phyloP scores from a whole-genome alignment of 2,329 filamentous ascomycete genomes.

The Ophiostoma ips region DNA sequence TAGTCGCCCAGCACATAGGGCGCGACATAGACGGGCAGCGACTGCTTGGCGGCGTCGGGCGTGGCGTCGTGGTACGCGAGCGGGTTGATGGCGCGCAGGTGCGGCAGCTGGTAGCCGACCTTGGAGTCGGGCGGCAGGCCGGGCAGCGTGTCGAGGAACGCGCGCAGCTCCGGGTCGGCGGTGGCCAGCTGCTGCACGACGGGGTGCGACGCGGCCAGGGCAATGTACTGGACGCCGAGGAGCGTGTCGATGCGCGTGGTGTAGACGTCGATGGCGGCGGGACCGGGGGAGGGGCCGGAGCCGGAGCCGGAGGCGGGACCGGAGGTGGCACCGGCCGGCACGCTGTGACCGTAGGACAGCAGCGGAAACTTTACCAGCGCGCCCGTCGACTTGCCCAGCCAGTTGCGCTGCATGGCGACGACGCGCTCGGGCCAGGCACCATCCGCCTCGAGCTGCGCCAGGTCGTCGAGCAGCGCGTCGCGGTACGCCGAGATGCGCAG shows the following conservation, averaged over 20 bases:
- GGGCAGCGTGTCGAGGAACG: conserved; percentile 51
- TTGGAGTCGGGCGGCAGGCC: conserved; percentile 41
- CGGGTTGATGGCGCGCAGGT: conserved; percentile 51
- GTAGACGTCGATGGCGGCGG: conserved; percentile 52
- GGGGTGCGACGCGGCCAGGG: conserved; percentile 60
- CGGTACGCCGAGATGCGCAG: conserved; percentile 70
- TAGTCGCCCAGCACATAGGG: conserved; percentile 79
- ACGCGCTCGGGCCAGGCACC: conserved; percentile 73
- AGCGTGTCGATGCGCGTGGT: conserved; percentile 78
- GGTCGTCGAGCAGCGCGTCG: conserved; percentile 55
- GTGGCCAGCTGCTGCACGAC: conserved; percentile 49
- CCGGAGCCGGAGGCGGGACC: no score
- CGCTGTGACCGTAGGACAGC: conserved; percentile 26
- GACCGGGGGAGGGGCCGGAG: no score
- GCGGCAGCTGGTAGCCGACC: conserved; percentile 53
- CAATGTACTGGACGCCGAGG: conserved; percentile 76
- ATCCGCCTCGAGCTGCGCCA: conserved; percentile 49
- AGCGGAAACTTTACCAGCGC: conserved; percentile 59
- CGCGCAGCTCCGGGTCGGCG: conserved; percentile 45
- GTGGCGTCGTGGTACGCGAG: conserved; percentile 40
- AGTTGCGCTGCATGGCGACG: conserved; percentile 70
- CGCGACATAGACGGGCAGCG: conserved; percentile 64
- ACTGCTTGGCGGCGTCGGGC: conserved; percentile 36
- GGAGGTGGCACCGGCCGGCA: no score
- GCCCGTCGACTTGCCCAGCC: conserved; percentile 69